Evolutionary conservation across 176 grass and related monocot species (phyloP).

Genomic region (Hyparrhenia diplandra): DNA sequence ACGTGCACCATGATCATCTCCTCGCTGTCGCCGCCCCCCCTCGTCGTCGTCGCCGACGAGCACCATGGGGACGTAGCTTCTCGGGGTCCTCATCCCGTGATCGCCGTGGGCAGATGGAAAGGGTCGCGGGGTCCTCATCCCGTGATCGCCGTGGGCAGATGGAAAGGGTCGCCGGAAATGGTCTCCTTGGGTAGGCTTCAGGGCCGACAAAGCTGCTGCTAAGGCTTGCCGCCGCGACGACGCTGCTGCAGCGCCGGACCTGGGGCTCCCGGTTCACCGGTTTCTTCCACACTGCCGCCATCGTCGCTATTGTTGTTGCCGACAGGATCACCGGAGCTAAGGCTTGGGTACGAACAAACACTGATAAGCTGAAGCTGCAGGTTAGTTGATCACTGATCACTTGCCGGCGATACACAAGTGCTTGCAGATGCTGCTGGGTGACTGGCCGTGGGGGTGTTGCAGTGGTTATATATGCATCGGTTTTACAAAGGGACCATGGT

Average conservation of each 20-base stretch:
- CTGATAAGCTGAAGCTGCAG: neutral
- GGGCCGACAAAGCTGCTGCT: neutral
- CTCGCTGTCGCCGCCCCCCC: no score
- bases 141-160: no score
- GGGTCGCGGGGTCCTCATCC: no score
- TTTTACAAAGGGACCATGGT: neutral
- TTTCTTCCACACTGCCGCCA: neutral
- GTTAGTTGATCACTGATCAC: neutral
- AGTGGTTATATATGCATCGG: neutral
- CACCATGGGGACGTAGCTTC: slow-evolving; percentile 3
- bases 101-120: no score
- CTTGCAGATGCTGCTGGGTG: neutral
- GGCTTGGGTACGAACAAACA: neutral
- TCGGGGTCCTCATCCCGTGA: neutral
- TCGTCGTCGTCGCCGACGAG: neutral
- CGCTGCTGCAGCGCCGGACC: neutral
- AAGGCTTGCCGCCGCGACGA: neutral
- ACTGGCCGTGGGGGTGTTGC: neutral
- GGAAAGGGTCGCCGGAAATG: no score
- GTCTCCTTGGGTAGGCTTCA: neutral
- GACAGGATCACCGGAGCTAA: neutral
- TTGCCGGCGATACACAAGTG: neutral
- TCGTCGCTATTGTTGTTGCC: neutral
- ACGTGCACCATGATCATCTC: slow-evolving; percentile 4
- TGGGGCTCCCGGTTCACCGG: neutral